Conservation (phyloP, 345 rosid species). For the Citrus maxima region DNA sequence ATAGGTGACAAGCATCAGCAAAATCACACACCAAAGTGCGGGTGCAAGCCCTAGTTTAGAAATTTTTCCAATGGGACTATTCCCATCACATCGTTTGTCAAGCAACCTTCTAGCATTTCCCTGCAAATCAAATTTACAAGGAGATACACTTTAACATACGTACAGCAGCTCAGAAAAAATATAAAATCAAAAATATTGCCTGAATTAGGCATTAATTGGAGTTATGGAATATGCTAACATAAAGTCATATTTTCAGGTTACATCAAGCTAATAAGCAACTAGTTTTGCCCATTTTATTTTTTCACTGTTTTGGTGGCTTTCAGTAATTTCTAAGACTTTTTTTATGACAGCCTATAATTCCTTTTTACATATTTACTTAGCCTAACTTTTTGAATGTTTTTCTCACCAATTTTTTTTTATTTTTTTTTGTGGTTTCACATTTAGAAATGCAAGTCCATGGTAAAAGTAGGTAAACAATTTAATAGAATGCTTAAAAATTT, state of each 20-base stretch:
- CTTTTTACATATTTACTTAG: background rate
- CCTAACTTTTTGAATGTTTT: background rate
- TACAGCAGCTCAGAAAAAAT: background rate
- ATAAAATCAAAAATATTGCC: background rate
- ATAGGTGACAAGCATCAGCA: slow-evolving; percentile 63
- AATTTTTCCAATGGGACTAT: slow-evolving; percentile 61
- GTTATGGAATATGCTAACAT: background rate
- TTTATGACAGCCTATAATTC: background rate
- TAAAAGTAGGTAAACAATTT: background rate
- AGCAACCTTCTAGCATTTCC: slow-evolving; percentile 92
- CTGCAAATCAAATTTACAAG: slow-evolving; percentile 36
- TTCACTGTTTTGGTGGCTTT: background rate
- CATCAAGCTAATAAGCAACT: background rate
- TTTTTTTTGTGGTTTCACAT: background rate
- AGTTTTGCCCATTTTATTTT: background rate
- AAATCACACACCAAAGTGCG: slow-evolving; percentile 61
- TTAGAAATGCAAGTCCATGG: background rate
- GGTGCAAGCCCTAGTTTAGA: slow-evolving; percentile 94
- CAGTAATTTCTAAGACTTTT: background rate
- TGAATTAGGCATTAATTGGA: background rate
- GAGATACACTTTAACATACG: background rate
- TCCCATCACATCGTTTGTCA: slow-evolving; percentile 78
- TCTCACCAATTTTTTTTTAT: background rate
- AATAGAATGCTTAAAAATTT: background rate
- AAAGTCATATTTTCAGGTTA: background rate